Evolutionary conservation across 345 rosid species (phyloP).

Genomic region (Eucalyptus globulus): DNA sequence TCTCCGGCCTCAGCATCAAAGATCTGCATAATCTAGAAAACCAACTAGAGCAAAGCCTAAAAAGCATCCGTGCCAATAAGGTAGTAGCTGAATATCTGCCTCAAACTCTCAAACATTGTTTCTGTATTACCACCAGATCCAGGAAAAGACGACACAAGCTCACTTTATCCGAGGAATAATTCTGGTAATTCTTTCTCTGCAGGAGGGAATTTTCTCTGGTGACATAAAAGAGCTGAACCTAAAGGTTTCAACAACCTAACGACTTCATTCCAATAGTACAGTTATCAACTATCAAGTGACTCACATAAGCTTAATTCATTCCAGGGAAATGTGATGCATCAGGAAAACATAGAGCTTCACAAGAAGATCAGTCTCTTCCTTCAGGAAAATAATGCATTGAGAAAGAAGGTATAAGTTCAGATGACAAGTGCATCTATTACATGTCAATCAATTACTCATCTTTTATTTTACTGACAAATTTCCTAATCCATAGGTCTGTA

Average conservation of each 20-base stretch:
- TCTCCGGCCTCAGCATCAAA: conserved; percentile 35
- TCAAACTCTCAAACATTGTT: background rate
- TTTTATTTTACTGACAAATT: background rate
- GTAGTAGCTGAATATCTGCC: conserved; percentile 10
- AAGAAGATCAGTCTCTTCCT: conserved; percentile 52
- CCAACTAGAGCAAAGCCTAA: conserved; percentile 43
- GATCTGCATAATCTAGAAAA: conserved; percentile 50
- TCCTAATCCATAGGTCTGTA: conserved; percentile 25
- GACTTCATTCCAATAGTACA: background rate
- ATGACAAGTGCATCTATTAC: background rate
- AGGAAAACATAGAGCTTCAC: conserved; percentile 55
- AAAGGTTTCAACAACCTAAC: conserved; percentile 19
- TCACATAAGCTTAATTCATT: conserved; percentile 2
- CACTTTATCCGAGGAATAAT: background rate
- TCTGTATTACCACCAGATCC: background rate
- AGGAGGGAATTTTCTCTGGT: conserved; percentile 53
- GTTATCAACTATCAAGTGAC: background rate
- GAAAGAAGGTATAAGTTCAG: conserved; percentile 18
- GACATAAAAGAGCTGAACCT: conserved; percentile 43
- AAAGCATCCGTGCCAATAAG: conserved; percentile 48
- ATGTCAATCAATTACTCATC: background rate
- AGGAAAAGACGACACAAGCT: background rate
- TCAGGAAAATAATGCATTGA: conserved; percentile 28
- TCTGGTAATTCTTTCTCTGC: background rate
- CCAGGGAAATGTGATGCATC: conserved; percentile 49